Percentiles rank a stretch among this genome's conserved stretches.
Conservation (phyloP, 179 eudicot genomes). For the Spinacia oleracea region DNA sequence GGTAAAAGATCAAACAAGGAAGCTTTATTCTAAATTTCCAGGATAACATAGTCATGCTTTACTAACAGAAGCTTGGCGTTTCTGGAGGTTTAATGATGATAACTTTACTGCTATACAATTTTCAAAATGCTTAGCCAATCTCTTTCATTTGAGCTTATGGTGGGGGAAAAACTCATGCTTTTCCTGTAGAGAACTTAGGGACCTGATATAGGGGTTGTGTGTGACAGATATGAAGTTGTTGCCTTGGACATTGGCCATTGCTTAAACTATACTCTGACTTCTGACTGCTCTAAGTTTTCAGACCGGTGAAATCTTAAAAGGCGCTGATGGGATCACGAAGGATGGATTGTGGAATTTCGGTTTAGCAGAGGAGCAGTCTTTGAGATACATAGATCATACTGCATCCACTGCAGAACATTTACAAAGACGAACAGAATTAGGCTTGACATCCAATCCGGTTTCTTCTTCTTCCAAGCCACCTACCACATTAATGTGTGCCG, state of each 20-base stretch:
- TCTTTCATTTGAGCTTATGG: background rate
- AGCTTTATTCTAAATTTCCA: background rate
- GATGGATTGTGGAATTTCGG: conserved; percentile 37
- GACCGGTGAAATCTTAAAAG: conserved; percentile 63
- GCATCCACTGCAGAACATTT: conserved; percentile 27
- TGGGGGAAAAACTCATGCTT: background rate
- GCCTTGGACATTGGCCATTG: conserved; percentile 11
- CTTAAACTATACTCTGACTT: conserved; percentile 33
- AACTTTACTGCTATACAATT: background rate
- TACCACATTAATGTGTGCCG: conserved; percentile 33
- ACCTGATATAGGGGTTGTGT: conserved; percentile 7
- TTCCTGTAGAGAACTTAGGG: background rate
- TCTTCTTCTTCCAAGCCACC: conserved; percentile 38
- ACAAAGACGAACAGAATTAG: conserved; percentile 36
- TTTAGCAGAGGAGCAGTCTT: conserved; percentile 34
- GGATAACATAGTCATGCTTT: background rate
- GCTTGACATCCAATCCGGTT: conserved; percentile 19
- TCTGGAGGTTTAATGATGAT: background rate
- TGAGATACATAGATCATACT: conserved; percentile 29
- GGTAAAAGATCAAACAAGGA: background rate
- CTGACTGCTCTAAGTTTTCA: conserved; percentile 44
- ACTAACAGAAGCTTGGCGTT: background rate
- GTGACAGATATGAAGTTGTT: conserved; percentile 10
- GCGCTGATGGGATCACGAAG: conserved; percentile 36
- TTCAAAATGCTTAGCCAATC: background rate